Conservation (phyloP, 2,329 filamentous ascomycete genomes). For the Fusarium agapanthi region DNA sequence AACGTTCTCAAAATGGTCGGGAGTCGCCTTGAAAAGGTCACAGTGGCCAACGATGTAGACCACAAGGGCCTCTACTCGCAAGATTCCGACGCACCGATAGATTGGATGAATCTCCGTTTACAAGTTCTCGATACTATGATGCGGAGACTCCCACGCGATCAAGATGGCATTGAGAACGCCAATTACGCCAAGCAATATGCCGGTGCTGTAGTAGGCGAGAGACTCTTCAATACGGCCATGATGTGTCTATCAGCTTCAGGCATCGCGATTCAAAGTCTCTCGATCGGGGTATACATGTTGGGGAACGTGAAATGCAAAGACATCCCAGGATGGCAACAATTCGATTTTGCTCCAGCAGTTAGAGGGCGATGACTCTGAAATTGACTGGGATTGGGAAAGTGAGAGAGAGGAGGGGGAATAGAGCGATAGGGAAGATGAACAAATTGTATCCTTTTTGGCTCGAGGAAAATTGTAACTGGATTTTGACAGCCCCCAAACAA, state of each 20-base stretch:
- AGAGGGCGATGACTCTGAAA: too few relatives aligned
- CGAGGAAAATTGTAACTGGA: too few relatives aligned
- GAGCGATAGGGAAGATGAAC: too few relatives aligned
- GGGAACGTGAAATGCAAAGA: background rate
- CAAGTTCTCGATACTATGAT: fast-evolving
- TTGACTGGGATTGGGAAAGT: too few relatives aligned
- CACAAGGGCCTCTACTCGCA: background rate
- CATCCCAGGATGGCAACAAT: background rate
- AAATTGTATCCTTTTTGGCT: too few relatives aligned
- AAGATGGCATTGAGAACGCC: background rate
- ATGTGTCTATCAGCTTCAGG: background rate
- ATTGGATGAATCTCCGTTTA: background rate
- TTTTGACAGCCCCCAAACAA: too few relatives aligned
- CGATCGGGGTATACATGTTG: fast-evolving
- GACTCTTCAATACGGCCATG: background rate
- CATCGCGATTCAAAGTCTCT: background rate
- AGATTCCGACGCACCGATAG: fast-evolving
- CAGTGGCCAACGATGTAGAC: fast-evolving
- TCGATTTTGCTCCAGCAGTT: too few relatives aligned
- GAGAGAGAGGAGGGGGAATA: too few relatives aligned
- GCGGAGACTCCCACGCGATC: fast-evolving
- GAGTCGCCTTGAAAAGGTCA: background rate
- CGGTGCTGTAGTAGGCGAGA: background rate
- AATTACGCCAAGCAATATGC: background rate
- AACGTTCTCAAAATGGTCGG: background rate